Conservation (phyloP, 225 moss, liverwort and hornwort species). For the Rhytidiadelphus loreus region DNA sequence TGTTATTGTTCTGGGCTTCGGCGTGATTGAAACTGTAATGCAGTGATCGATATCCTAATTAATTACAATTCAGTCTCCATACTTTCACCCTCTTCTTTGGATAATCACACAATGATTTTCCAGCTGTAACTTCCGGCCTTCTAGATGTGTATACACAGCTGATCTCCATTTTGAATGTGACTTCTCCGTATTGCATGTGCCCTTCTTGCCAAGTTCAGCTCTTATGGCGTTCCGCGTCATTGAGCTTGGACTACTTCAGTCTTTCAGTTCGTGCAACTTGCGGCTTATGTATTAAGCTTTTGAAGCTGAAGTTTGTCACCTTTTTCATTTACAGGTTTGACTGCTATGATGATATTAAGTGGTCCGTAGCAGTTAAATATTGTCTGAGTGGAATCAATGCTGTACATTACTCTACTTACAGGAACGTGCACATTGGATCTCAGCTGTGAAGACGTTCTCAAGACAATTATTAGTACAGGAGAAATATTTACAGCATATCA, state of each 20-base stretch:
- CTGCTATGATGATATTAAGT: not conserved
- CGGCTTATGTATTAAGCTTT: too few relatives aligned
- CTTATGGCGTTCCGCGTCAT: not conserved
- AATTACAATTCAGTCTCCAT: not conserved
- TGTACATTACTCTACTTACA: not conserved
- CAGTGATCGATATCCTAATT: not conserved
- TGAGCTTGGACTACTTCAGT: not conserved
- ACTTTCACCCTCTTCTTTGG: not conserved
- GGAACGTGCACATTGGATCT: slow-evolving; percentile 14
- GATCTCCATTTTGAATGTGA: not conserved
- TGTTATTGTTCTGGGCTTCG: slow-evolving; percentile 6
- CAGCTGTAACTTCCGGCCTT: not conserved
- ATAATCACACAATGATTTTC: not conserved
- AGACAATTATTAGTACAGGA: not conserved
- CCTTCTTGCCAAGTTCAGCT: not conserved
- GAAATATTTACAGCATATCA: not conserved
- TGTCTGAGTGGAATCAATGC: not conserved
- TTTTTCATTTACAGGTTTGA: not conserved
- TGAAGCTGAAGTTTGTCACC: not conserved
- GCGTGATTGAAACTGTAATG: slow-evolving; percentile 3
- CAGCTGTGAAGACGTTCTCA: not conserved
- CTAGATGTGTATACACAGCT: not conserved
- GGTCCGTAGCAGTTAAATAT: not conserved
- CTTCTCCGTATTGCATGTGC: not conserved
- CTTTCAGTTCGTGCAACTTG: not conserved